Conservation (phyloP, 352 stramenopile species). For the Phytopythium delawarense region DNA sequence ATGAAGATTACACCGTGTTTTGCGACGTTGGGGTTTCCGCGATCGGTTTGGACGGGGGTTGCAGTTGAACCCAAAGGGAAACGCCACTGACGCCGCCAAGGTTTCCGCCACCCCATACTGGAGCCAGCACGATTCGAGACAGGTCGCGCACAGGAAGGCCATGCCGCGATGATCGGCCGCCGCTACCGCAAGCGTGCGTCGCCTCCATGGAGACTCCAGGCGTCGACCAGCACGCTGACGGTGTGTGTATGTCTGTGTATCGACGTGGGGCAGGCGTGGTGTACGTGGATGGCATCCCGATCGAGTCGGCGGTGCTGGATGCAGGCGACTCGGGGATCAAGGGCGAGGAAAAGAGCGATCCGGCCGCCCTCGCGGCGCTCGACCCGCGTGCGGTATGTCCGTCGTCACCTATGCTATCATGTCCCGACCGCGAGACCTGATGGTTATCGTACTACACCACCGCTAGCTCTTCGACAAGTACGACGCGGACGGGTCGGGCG, state of each 20-base stretch:
- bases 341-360: constrained; percentile 35
- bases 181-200: constrained; percentile 51
- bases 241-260: neutral
- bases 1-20: neutral
- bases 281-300: constrained; percentile 71
- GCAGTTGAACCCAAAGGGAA: constrained; percentile 7
- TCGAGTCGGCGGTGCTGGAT: constrained; percentile 54
- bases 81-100: neutral
- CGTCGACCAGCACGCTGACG: too few relatives aligned
- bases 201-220: neutral
- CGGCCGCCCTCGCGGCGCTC: constrained; percentile 35
- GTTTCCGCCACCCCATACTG: neutral
- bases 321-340: constrained; percentile 37
- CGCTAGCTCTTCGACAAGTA: constrained; percentile 81
- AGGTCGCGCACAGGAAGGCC: neutral
- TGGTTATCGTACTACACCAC: too few relatives aligned
- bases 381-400: constrained; percentile 41
- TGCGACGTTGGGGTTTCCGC: neutral
- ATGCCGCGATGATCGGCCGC: constrained; percentile 39
- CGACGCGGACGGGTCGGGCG: constrained; percentile 65
- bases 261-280: constrained; percentile 36
- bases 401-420: too few relatives aligned
- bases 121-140: neutral
- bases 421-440: too few relatives aligned
- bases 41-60: constrained; percentile 7